Conservation (phyloP, 805 yeast species). For the Tanozyma kutaoensis region DNA sequence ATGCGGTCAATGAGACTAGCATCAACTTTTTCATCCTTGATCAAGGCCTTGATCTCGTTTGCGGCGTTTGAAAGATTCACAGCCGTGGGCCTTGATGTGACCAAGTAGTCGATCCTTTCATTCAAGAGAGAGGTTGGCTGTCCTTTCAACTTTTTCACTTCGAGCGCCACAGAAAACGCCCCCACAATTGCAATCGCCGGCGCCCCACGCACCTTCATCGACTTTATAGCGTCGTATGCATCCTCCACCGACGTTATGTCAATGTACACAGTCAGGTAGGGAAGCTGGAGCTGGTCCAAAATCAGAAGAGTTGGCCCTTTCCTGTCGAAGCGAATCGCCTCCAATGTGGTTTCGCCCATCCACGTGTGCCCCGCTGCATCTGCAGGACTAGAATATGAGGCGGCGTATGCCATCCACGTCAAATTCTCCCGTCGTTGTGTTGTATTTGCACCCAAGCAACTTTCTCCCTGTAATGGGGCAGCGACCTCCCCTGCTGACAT, state of each 20-base stretch:
- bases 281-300: slow-evolving; percentile 73
- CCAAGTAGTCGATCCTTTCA: slow-evolving; percentile 43
- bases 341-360: no score
- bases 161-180: slow-evolving; percentile 70
- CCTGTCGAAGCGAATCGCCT: slow-evolving; percentile 59
- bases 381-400: slow-evolving; percentile 49
- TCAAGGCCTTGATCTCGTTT: slow-evolving; percentile 28
- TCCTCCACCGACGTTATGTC: slow-evolving; percentile 50
- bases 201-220: slow-evolving; percentile 95
- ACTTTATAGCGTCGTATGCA: slow-evolving; percentile 72
- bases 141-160: slow-evolving; percentile 26
- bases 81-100: slow-evolving; percentile 87
- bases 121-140: slow-evolving; percentile 4
- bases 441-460: slow-evolving; percentile 59
- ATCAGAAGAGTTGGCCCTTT: slow-evolving; percentile 35
- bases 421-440: slow-evolving; percentile 47
- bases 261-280: slow-evolving; percentile 65
- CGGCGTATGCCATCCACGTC: slow-evolving; percentile 64
- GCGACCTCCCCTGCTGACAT: slow-evolving; percentile 40
- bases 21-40: slow-evolving; percentile 9
- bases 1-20: slow-evolving; percentile 10
- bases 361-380: no score
- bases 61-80: slow-evolving; percentile 80
- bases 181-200: slow-evolving; percentile 98
- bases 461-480: slow-evolving; percentile 77